phyloP scores from a whole-genome alignment of 1,284 basidiomycete genomes.

The Meripilus lineatus region DNA sequence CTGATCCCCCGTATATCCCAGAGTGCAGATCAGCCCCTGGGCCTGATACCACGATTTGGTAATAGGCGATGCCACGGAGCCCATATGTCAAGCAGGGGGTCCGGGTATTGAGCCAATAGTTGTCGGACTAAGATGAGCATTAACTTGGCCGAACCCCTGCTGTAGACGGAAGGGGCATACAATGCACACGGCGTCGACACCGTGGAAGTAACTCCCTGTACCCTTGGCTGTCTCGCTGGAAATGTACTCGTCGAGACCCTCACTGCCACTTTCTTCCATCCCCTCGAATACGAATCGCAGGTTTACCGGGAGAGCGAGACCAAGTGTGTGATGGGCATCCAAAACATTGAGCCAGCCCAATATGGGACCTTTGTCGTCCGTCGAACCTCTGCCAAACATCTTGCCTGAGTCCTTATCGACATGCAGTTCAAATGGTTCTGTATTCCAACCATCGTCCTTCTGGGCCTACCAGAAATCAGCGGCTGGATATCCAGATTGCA shows the following conservation, averaged over 20 bases:
- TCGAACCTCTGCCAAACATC: conserved; percentile 86
- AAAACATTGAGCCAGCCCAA: conserved; percentile 95
- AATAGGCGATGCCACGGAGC: conserved; percentile 88
- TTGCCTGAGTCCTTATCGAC: conserved; percentile 63
- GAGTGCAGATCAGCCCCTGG: conserved; percentile 92
- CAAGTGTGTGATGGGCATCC: conserved; percentile 77
- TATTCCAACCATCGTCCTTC: conserved; percentile 87
- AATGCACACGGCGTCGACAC: conserved; percentile 95
- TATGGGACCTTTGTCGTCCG: conserved; percentile 92
- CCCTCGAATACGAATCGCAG: conserved; percentile 95
- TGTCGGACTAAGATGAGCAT: conserved; percentile 62
- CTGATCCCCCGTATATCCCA: conserved; percentile 82
- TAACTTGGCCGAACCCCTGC: neutral
- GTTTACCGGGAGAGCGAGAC: conserved; percentile 87
- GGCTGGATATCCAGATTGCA: neutral
- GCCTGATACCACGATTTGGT: conserved; percentile 80
- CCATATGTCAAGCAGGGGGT: conserved; percentile 77
- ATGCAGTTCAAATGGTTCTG: conserved; percentile 85
- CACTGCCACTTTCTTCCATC: conserved; percentile 97
- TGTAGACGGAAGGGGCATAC: conserved; percentile 38
- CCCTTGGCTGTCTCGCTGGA: conserved; percentile 68
- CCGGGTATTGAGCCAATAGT: conserved; percentile 81
- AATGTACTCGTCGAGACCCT: conserved; percentile 91
- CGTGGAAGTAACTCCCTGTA: conserved; percentile 77
- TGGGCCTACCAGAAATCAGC: conserved; percentile 38